These are phyloP conservation scores for Zymoseptoria ardabiliae DNA, from an alignment of 2,329 filamentous ascomycete species.

Conservation along the genomic window DNA sequence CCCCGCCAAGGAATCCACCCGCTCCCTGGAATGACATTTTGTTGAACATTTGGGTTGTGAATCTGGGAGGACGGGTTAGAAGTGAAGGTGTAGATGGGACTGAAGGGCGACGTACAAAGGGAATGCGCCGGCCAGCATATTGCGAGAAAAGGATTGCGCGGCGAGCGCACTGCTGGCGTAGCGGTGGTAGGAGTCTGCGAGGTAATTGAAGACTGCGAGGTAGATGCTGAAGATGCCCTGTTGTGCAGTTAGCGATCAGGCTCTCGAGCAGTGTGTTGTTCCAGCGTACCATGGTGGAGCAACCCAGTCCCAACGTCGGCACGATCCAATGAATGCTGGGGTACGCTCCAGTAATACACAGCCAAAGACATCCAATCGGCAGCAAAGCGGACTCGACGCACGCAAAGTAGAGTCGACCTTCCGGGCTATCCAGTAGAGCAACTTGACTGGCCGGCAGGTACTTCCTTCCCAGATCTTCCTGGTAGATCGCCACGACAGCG, in stretches of 20 bases:
- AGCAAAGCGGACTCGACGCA: slow-evolving; percentile 69
- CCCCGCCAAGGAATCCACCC: slow-evolving; percentile 66
- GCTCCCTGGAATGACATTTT: slow-evolving; percentile 64
- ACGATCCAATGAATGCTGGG: slow-evolving; percentile 62
- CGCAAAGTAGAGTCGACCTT: slow-evolving; percentile 74
- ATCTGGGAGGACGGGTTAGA: slow-evolving; percentile 19
- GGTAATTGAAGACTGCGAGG: slow-evolving; percentile 84
- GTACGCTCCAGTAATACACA: slow-evolving; percentile 60
- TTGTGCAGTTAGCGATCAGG: background rate
- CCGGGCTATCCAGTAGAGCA: slow-evolving; percentile 49
- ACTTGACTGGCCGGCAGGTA: slow-evolving; percentile 23
- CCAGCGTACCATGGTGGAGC: slow-evolving; percentile 56
- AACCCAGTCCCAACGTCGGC: slow-evolving; percentile 60
- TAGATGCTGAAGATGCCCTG: slow-evolving; percentile 76
- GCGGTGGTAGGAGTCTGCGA: slow-evolving; percentile 78
- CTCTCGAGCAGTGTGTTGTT: too few species aligned
- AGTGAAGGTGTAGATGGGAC: background rate
- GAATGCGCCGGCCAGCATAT: slow-evolving; percentile 73
- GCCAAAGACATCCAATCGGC: slow-evolving; percentile 74
- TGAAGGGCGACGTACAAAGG: slow-evolving; percentile 45
- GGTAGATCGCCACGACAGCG: slow-evolving; percentile 53
- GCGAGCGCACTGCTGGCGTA: slow-evolving; percentile 82
- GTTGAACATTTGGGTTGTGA: slow-evolving; percentile 65
- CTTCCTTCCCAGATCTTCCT: slow-evolving; percentile 17
- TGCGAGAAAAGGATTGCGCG: slow-evolving; percentile 79